Evolutionary conservation across 2,329 filamentous ascomycete genomes (phyloP), one percentile per base, ranked within the genome.

Genomic region (Aspergillaceae sp.): DNA sequence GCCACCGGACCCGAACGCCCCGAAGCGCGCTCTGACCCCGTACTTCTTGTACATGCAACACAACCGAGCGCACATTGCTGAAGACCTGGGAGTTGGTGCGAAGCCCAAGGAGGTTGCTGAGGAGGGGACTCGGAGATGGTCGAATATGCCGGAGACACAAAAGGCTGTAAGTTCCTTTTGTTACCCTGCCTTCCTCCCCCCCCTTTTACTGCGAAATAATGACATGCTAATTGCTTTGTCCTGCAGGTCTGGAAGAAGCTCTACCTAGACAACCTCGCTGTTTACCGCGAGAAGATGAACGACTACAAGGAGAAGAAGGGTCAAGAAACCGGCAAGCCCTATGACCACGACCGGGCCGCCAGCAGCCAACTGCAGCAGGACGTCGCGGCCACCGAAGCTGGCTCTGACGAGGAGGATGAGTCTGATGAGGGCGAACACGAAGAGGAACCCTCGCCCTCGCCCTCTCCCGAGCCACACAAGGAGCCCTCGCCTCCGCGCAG

Each of bases 31-130:
- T 6, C 70, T 96, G 62, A 97, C 91, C 4, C 89, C 91, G 2
- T 96, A 94, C 74, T 95, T 97, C 75, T 74, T 96, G 50, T 97
- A 89, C 74, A 88, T 94, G 76, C 86, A 94, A 67, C 84, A 86
- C 53, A 88, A 88, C 53, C 86, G 92, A 42, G 79, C 83, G 43
- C 84, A 87, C 63, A 92, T 97, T 56, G 84, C 86, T 47, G 76
- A 75, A 32, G 88, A 94, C 57, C 77, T 94, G 7, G 86, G 85
- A 26, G 64, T 79, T n/a, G 77, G 9, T 9, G 82, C 83, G 5
- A 84, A 85, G 65, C 90, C 91, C 64, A 88, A 88, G 61, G 87
- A 90, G 48, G 86, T 97, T 42, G 85, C 89, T 63, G 82, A 87
- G 49, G 89, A 95, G 69, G 87, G 89, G 36, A 90, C 88, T 61